phyloP scores from a whole-genome alignment of 768 basidiomycete genomes.

The Xerocomus brunneocitrinus region DNA sequence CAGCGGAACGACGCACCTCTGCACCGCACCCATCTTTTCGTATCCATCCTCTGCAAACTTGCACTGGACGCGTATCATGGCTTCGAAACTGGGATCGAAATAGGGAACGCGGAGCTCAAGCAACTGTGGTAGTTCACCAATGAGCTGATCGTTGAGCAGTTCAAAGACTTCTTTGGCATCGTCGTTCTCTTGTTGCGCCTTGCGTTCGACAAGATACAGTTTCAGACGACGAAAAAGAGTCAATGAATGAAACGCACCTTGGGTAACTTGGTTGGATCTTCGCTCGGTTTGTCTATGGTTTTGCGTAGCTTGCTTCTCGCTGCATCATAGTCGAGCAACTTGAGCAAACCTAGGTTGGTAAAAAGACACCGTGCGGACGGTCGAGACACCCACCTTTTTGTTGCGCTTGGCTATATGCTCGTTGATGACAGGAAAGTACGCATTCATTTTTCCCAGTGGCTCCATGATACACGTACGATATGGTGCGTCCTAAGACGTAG shows the following conservation, averaged over 20 bases:
- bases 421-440: slow-evolving; percentile 90
- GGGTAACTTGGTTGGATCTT: slow-evolving; percentile 89
- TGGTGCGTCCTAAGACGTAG: slow-evolving; percentile 73
- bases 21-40: slow-evolving; percentile 92
- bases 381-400: slow-evolving; percentile 68
- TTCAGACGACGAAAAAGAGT: background rate
- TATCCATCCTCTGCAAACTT: slow-evolving; percentile 99
- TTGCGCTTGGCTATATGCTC: slow-evolving; percentile 92
- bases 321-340: slow-evolving; percentile 95
- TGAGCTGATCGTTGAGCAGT: slow-evolving; percentile 87
- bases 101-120: slow-evolving; percentile 95
- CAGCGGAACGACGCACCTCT: slow-evolving; percentile 48
- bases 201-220: background rate
- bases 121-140: slow-evolving; percentile 84
- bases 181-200: slow-evolving; percentile 94
- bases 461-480: slow-evolving; percentile 94
- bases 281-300: slow-evolving; percentile 84
- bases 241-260: slow-evolving; percentile 41
- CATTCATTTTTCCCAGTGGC: slow-evolving; percentile 94
- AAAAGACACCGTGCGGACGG: background rate
- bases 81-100: slow-evolving; percentile 98
- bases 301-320: slow-evolving; percentile 89
- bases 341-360: background rate
- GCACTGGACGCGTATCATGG: slow-evolving; percentile 97
- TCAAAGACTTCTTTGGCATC: slow-evolving; percentile 94